Base-by-base conservation (phyloP, 2,329 filamentous ascomycete genomes). In the Ilyonectria mors-panacis region DNA sequence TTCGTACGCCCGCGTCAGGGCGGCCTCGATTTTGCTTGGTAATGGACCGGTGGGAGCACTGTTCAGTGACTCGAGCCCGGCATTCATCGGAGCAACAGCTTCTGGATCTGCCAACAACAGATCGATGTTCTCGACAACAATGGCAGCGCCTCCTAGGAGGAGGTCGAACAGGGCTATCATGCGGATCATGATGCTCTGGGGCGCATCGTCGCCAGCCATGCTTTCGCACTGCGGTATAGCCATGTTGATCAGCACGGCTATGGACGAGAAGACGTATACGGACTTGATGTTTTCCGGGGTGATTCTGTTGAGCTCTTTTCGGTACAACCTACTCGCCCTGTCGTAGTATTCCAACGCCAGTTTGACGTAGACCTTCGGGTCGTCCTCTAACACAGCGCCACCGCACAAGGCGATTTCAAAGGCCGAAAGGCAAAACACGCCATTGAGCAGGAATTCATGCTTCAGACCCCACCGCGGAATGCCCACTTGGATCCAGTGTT, bases 371-470 rank as follows among this genome's bases (percentile, higher is more conserved):
- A 73, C 7, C n/a, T 65, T 65, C 2, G 68, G 50, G 1, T 75
- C 73, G 4, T 73, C 67, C 6, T 65, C 64, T 0, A 66, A 19
- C 0, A 71, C 65, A 6, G 64, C 26, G 4, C 55, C 69, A 4
- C 72, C 73, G 39, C 72, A 73, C 2, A 76, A 63, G 9, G 68
- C 73, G 8, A 75, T 54, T 12, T 75, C 72, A 1, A 75, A 67
- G 1, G 73, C 72, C 0, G 72, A 65, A 12, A 75, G 66, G n/a
- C 70, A 67, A 53, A 75, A 70, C 39, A 83, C 75, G 59, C 80
- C 80, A 37, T 83, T 75, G 2, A 84, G 69, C 50, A 84, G 73
- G 60, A 80, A 84, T 33, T 80, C 77, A 39, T 82, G 74, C n/a
- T 77, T 73, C n/a, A 84, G 75, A 0, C 77, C 79, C 66, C 78